These are phyloP conservation scores for Pelargonium fulgidum DNA, from an alignment of 441 rosid species.

Conservation along the genomic window DNA sequence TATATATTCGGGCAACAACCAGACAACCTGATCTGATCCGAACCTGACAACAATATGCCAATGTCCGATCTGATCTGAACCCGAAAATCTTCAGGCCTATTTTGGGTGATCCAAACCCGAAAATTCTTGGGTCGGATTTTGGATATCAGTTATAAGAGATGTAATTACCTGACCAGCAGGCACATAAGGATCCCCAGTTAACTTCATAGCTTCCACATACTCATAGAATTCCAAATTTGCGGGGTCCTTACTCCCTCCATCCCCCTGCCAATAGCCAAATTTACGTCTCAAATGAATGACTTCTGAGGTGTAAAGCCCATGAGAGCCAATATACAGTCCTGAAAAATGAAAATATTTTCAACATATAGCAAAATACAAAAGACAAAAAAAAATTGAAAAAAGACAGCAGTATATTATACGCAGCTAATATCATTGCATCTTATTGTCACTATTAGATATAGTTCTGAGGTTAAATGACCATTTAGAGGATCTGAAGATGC, in stretches of 20 bases:
- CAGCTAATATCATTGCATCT: slow-evolving; percentile 16
- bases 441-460: slow-evolving; percentile 5
- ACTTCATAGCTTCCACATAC: slow-evolving; percentile 84
- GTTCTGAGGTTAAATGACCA: slow-evolving; percentile 39
- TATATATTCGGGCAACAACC: too few relatives aligned
- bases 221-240: slow-evolving; percentile 75
- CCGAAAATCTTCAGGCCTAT: too few relatives aligned
- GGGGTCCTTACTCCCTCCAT: slow-evolving; percentile 43
- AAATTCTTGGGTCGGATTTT: too few relatives aligned
- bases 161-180: slow-evolving; percentile 87
- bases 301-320: slow-evolving; percentile 80
- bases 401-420: slow-evolving; percentile 8
- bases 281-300: slow-evolving; percentile 74
- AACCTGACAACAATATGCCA: too few relatives aligned
- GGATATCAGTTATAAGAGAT: neutral
- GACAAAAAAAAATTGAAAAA: slow-evolving; percentile 15
- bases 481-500: slow-evolving; percentile 65
- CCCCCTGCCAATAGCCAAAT: slow-evolving; percentile 87
- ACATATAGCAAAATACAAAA: slow-evolving; percentile 16
- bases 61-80: too few relatives aligned
- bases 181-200: slow-evolving; percentile 88
- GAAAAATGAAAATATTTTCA: slow-evolving; percentile 23
- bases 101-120: too few relatives aligned
- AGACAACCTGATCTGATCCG: too few relatives aligned
- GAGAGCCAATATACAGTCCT: slow-evolving; percentile 89